Evolutionary conservation across 1,284 basidiomycete species (phyloP), one percentile per base, ranked within the genome.

Genomic region (Sparassis latifolia): DNA sequence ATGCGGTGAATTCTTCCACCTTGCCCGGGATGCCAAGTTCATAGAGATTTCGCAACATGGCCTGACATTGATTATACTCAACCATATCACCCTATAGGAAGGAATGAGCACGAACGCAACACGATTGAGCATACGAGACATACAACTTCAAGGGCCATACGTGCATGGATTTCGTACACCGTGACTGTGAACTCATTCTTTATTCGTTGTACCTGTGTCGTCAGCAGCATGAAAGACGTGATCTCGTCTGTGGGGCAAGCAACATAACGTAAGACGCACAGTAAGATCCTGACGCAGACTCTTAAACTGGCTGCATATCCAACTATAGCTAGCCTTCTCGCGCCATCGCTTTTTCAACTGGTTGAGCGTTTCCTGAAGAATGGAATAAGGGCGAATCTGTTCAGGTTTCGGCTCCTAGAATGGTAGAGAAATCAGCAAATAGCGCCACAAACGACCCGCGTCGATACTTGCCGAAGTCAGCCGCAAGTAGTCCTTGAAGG

Each of bases 221-320:
- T 5, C 27, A 33, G 27, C 6, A 30, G 32, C 12, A 28, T 32
- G 37, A 20, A 12, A 33, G 29, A 46, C n/a, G 10, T 46, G 45
- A n/a, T 46, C 10, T 10, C 35, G n/a, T 9, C 35, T 7, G 35
- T n/a, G n/a, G 20, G 20, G 20, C 20, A 20, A 20, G 20, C 20
- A 20, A 20, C 20, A 38, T n/a, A 38, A 38, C 9, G 35, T 7
- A 38, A 7, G 40, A 79, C 89, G 70, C 68, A 96, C 96, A 55
- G 94, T 98, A 55, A 99, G 76, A 73, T 99, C 97, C 69, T 99
- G 97, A 45, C 97, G 84, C 59, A 99, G 75, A 64, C 90, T 93
- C 77, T 99, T 99, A 74, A 99, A 93, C 71, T 99, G 97, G 64
- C 92, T 97, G 65, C 96, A 93, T 63, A 97, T 92, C 84, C 93